These are phyloP conservation scores for Chalciporus chontae DNA, from an alignment of 768 basidiomycete species.

Conservation along the genomic window DNA sequence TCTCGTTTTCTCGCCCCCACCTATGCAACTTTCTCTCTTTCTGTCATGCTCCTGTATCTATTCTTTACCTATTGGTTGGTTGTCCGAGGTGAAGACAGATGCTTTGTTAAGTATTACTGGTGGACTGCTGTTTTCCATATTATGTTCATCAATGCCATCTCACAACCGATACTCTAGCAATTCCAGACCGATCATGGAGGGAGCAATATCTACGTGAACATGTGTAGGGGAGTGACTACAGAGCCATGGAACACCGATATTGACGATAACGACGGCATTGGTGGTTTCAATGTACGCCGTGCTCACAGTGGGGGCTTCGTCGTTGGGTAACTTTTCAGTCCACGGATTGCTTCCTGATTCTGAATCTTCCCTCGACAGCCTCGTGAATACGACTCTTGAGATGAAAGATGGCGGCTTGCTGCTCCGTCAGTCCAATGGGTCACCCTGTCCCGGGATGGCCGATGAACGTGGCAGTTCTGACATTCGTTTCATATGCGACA, in stretches of 20 bases:
- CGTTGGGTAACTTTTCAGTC: conserved; percentile 53
- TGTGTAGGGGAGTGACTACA: conserved; percentile 53
- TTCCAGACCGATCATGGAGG: conserved; percentile 47
- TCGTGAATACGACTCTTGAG: conserved; percentile 58
- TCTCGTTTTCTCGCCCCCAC: too few species aligned
- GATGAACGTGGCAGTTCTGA: conserved; percentile 55
- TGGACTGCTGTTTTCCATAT: too few species aligned
- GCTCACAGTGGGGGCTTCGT: conserved; percentile 68
- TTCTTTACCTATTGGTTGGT: too few species aligned
- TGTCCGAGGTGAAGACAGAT: too few species aligned
- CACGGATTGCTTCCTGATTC: background rate
- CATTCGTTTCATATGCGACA: conserved; percentile 77
- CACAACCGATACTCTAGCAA: conserved; percentile 44
- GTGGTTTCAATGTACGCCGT: conserved; percentile 56
- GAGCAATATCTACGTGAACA: conserved; percentile 52
- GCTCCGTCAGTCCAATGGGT: conserved; percentile 59
- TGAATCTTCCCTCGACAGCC: conserved; percentile 8
- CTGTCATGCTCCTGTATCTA: too few species aligned
- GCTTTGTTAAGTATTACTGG: too few species aligned
- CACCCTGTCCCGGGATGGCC: conserved; percentile 50
- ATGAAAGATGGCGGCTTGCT: conserved; percentile 51
- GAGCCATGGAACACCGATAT: conserved; percentile 61
- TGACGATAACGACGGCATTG: conserved; percentile 46
- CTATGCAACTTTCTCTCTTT: too few species aligned
- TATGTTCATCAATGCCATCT: too few species aligned